phyloP scores from a whole-genome alignment of 768 basidiomycete species.

The Coprinopsis marcescibilis region DNA sequence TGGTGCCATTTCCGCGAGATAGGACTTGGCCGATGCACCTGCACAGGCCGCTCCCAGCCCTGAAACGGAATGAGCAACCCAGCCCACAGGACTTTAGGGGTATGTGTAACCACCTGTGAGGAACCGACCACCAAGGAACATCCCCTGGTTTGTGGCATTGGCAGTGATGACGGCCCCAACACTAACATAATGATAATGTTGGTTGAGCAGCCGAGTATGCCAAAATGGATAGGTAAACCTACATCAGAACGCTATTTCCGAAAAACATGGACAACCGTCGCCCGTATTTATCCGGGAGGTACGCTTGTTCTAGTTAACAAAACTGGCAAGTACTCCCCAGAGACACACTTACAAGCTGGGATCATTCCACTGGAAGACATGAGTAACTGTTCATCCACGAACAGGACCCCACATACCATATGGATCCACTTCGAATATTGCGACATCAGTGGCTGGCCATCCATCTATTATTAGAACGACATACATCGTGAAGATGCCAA shows the following conservation, averaged over 20 bases:
- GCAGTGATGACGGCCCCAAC: conserved; percentile 45
- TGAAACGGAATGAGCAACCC: conserved; percentile 9
- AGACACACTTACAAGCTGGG: conserved; percentile 32
- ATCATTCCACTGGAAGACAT: conserved; percentile 28
- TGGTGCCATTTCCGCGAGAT: conserved; percentile 45
- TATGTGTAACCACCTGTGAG: conserved; percentile 41
- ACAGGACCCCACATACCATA: conserved; percentile 24
- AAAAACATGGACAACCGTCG: conserved; percentile 46
- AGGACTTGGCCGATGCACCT: conserved; percentile 44
- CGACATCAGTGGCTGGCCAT: not conserved
- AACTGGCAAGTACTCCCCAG: too few relatives aligned
- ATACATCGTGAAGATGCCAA: conserved; percentile 48
- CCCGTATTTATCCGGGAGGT: conserved; percentile 43
- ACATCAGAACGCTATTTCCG: conserved; percentile 42
- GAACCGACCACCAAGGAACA: conserved; percentile 45
- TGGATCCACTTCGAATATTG: conserved; percentile 27
- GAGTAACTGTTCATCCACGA: not conserved
- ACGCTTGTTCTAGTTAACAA: conserved; percentile 26
- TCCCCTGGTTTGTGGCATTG: conserved; percentile 36
- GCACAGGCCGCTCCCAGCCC: conserved; percentile 40
- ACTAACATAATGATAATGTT: conserved; percentile 19
- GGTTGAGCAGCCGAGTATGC: not conserved
- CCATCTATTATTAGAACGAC: conserved; percentile 8
- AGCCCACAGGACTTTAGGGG: not conserved
- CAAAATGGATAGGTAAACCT: conserved; percentile 12